A percentile compares a stretch with the other conserved stretches of the same genome.
Conservation (phyloP, 805 yeast genomes). For the Lachancea kluyveri region DNA sequence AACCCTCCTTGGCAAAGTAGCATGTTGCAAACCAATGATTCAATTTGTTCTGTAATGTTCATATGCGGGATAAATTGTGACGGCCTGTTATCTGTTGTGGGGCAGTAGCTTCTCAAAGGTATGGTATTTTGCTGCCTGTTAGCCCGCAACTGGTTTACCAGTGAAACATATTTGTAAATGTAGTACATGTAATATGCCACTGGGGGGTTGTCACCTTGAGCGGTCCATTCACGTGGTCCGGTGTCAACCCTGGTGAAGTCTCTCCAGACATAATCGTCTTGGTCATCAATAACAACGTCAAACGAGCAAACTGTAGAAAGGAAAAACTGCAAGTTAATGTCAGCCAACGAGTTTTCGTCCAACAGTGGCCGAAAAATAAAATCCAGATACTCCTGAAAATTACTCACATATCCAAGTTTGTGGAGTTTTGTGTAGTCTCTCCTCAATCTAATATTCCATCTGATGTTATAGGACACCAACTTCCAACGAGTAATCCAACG, state of each 20-base stretch:
- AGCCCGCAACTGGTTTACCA: constrained; percentile 14
- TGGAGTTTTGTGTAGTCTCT: constrained; percentile 28
- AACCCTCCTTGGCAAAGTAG: constrained; percentile 28
- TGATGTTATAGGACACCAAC: constrained; percentile 34
- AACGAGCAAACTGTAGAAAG: constrained; percentile 30
- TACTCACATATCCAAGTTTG: constrained; percentile 14
- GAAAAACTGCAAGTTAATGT: constrained; percentile 27
- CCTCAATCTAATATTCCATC: constrained; percentile 34
- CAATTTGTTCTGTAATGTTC: constrained; percentile 24
- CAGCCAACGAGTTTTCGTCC: constrained; percentile 16
- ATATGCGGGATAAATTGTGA: constrained; percentile 21
- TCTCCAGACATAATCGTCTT: constrained; percentile 25
- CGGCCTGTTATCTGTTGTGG: constrained; percentile 19
- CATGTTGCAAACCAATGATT: constrained; percentile 25
- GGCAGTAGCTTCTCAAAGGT: constrained; percentile 20
- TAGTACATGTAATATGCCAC: constrained; percentile 35
- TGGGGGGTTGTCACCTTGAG: constrained; percentile 33
- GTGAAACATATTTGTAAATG: constrained; percentile 22
- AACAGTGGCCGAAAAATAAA: constrained; percentile 32
- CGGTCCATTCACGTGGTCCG: constrained; percentile 26
- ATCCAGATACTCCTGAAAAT: constrained; percentile 31
- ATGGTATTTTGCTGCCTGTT: constrained; percentile 16
- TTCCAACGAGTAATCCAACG: constrained; percentile 34
- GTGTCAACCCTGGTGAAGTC: constrained; percentile 13
- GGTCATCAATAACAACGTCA: constrained; percentile 26